phyloP scores from a whole-genome alignment of 1,284 basidiomycete species.

The Wolfiporia cocos region DNA sequence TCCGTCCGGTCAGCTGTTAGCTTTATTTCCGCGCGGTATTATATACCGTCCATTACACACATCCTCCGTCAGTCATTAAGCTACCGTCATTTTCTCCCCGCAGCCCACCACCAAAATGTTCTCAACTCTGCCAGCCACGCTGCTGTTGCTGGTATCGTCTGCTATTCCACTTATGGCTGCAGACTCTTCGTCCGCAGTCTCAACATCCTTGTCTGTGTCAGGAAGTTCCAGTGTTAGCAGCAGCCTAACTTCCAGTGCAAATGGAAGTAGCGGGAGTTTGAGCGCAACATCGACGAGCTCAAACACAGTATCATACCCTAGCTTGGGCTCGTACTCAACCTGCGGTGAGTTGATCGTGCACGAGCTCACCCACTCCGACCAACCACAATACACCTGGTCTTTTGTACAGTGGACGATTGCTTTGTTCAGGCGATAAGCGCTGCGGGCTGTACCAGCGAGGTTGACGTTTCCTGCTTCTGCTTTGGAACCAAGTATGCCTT shows the following conservation, averaged over 20 bases:
- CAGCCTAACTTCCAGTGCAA: too few relatives aligned
- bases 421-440: conserved; percentile 16
- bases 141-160: background rate
- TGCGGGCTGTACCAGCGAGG: conserved; percentile 21
- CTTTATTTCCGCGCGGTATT: too few relatives aligned
- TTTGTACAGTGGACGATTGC: conserved; percentile 18
- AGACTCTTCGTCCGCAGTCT: background rate
- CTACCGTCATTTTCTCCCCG: background rate
- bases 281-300: conserved; percentile 5
- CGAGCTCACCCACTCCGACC: background rate
- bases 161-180: background rate
- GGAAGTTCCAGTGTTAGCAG: background rate
- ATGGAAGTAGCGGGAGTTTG: background rate
- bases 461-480: conserved; percentile 24
- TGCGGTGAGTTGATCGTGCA: conserved; percentile 5
- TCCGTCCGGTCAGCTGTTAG: too few relatives aligned
- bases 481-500: conserved; percentile 13
- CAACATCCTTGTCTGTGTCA: background rate
- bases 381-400: background rate
- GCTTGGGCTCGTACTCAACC: conserved; percentile 5
- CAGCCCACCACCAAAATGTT: background rate
- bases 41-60: too few relatives aligned
- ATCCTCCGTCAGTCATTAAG: background rate
- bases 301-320: conserved; percentile 8
- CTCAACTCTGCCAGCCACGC: background rate